Percentiles rank a stretch among this genome's conserved stretches.
Conservation (phyloP, 768 basidiomycete species). For the Boletus tylopilopsis region DNA sequence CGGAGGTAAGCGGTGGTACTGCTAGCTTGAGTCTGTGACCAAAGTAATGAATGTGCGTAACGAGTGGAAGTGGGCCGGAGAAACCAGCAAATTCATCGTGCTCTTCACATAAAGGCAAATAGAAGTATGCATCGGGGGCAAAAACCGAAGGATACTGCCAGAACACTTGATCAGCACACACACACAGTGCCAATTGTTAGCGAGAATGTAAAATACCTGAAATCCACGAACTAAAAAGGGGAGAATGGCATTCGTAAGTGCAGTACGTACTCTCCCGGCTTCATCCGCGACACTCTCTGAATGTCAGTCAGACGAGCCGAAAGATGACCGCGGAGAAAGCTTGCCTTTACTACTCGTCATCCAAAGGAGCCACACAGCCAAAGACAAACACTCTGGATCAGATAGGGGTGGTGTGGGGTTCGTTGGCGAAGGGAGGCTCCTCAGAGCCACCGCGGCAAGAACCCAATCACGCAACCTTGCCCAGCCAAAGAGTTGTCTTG, state of each 20-base stretch:
- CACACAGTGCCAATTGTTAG: neutral
- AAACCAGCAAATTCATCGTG: constrained; percentile 21
- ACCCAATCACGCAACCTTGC: constrained; percentile 34
- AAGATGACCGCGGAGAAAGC: constrained; percentile 8
- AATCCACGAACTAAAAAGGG: constrained; percentile 41
- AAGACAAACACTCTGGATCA: constrained; percentile 36
- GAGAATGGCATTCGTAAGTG: constrained; percentile 32
- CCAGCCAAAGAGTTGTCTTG: constrained; percentile 40
- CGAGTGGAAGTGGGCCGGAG: constrained; percentile 33
- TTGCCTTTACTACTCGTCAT: constrained; percentile 39
- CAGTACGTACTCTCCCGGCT: constrained; percentile 22
- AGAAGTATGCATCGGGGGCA: constrained; percentile 43
- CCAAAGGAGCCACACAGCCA: constrained; percentile 47
- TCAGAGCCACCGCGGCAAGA: constrained; percentile 11
- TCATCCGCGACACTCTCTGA: constrained; percentile 36
- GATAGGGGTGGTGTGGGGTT: constrained; percentile 17
- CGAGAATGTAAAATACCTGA: constrained; percentile 28
- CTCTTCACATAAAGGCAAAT: constrained; percentile 36
- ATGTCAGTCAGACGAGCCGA: constrained; percentile 11
- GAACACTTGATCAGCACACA: constrained; percentile 1
- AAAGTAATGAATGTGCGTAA: constrained; percentile 37
- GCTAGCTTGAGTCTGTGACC: constrained; percentile 38
- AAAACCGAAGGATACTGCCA: constrained; percentile 43
- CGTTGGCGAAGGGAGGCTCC: constrained; percentile 4
- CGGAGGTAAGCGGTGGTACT: constrained; percentile 38